These are phyloP conservation scores for Tilletia caries DNA, from an alignment of 1,284 basidiomycete species.

Conservation along the genomic window DNA sequence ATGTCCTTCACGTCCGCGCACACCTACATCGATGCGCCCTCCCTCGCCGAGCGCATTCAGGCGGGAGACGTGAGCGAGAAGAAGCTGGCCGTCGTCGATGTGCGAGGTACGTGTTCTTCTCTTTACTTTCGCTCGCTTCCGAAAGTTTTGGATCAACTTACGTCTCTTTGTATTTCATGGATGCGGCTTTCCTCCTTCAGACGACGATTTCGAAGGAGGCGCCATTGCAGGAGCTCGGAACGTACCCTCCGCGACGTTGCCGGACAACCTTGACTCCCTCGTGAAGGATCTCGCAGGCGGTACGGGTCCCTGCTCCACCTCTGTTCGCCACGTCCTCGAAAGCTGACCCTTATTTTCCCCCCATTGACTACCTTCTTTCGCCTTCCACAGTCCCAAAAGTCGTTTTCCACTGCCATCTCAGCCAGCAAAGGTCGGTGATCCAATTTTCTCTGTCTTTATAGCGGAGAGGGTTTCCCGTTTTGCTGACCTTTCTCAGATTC, in stretches of 20 bases:
- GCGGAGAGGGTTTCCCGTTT: too few relatives aligned
- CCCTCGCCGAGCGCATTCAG: constrained; percentile 27
- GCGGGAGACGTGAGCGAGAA: constrained; percentile 17
- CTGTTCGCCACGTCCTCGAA: too few relatives aligned
- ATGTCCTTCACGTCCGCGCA: constrained; percentile 43
- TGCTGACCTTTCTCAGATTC: not conserved
- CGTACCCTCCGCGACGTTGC: constrained; percentile 40
- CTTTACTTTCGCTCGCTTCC: too few relatives aligned
- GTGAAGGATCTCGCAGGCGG: constrained; percentile 26
- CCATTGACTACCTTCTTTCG: not conserved
- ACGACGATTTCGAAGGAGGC: constrained; percentile 54
- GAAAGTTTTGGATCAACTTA: not conserved
- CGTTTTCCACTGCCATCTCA: constrained; percentile 54
- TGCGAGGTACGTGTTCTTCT: constrained; percentile 32
- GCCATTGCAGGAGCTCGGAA: constrained; percentile 49
- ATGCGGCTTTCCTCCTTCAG: constrained; percentile 16
- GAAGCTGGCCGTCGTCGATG: constrained; percentile 45
- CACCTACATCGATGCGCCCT: constrained; percentile 38
- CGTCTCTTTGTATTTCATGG: not conserved
- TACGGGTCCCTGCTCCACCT: not conserved
- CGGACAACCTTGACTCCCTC: constrained; percentile 38
- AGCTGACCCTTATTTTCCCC: not conserved
- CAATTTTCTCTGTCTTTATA: not conserved
- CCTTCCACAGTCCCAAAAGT: constrained; percentile 29
- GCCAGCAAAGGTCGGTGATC: constrained; percentile 39